Percentiles rank a stretch among this genome's conserved stretches.
Evolutionary conservation across 148 eudicot genomes (phyloP).

Genomic region (Vaccinium darrowii): DNA sequence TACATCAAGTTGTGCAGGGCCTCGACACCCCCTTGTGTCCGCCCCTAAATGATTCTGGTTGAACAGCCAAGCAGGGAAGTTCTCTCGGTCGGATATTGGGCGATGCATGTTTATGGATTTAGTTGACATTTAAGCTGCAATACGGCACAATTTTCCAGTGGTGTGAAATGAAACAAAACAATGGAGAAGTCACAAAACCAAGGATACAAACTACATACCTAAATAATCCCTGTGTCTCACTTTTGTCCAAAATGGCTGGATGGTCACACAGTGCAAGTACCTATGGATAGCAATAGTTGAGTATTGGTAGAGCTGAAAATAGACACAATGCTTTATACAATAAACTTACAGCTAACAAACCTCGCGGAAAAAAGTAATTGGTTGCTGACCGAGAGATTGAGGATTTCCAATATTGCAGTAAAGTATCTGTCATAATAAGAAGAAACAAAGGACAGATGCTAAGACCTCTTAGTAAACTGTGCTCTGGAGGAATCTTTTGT

Average conservation of each 20-base stretch:
- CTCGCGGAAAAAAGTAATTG: constrained; percentile 94
- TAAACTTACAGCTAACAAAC: constrained; percentile 32
- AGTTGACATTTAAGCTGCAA: not conserved
- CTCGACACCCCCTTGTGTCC: no score
- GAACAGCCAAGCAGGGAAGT: not conserved
- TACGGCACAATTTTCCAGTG: not conserved
- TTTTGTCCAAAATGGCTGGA: constrained; percentile 74
- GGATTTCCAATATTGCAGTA: constrained; percentile 98
- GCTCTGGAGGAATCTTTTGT: not conserved
- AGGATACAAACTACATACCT: constrained; percentile 42
- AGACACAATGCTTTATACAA: not conserved
- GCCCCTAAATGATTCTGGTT: not conserved
- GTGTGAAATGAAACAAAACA: not conserved
- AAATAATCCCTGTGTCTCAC: constrained; percentile 80
- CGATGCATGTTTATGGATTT: not conserved
- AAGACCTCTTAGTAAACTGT: not conserved
- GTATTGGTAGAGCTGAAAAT: constrained; percentile 8
- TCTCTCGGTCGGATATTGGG: not conserved
- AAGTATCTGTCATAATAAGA: constrained; percentile 52
- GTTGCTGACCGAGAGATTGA: constrained; percentile 88
- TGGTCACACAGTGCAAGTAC: constrained; percentile 93
- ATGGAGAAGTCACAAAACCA: constrained; percentile 14
- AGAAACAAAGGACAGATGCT: constrained; percentile 11
- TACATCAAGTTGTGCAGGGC: no score
- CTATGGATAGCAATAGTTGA: constrained; percentile 29